Percentiles rank a stretch among this genome's conserved stretches.
Evolutionary conservation across 345 rosid genomes (phyloP).

Genomic region (Eucalyptus leucophloia): DNA sequence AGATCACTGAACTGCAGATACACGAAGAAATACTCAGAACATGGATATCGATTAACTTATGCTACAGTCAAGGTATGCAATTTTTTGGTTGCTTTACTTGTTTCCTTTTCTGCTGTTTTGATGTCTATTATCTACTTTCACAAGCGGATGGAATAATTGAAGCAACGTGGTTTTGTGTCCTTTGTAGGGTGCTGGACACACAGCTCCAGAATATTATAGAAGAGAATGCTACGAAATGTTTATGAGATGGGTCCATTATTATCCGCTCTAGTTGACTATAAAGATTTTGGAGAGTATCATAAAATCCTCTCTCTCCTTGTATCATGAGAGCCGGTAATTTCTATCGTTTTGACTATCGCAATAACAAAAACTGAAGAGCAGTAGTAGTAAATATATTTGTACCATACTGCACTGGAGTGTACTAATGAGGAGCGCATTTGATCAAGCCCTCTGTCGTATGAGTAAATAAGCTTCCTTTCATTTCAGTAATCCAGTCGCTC

Average conservation of each 20-base stretch:
- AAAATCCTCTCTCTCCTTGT: neutral
- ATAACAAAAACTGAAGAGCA: neutral
- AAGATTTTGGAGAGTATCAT: neutral
- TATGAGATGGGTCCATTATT: conserved; percentile 15
- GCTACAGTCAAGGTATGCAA: conserved; percentile 17
- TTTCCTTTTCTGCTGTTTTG: neutral
- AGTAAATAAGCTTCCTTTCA: neutral
- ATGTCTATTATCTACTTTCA: neutral
- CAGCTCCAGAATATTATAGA: conserved; percentile 15
- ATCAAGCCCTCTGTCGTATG: neutral
- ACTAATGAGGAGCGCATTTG: neutral
- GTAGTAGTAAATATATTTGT: neutral
- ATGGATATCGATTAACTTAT: conserved; percentile 14
- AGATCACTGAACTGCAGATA: neutral
- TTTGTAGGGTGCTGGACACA: conserved; percentile 19
- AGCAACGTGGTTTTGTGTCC: neutral
- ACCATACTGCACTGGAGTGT: neutral
- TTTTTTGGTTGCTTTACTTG: neutral
- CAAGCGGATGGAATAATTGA: neutral
- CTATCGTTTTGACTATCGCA: neutral
- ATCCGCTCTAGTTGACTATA: neutral
- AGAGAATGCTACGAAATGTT: conserved; percentile 17
- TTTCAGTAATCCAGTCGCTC: neutral
- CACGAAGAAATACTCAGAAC: conserved; percentile 1
- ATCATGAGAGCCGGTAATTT: neutral